Conservation (phyloP, 331 rosid genomes). For the Phaseolus coccineus region DNA sequence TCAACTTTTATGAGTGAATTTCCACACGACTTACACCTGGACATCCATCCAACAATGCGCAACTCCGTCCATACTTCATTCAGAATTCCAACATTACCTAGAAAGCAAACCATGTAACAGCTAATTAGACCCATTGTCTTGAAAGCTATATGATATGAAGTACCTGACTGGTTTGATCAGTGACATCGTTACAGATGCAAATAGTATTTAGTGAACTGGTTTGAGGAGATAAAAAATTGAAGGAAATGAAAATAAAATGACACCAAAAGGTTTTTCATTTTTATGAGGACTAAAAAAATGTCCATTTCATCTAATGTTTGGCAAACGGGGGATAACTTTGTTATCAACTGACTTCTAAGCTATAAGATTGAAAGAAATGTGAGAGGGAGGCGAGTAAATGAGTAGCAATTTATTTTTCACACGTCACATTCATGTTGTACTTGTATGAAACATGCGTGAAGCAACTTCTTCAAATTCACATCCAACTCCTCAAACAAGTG, state of each 20-base stretch:
- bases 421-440: conserved; percentile 6
- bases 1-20: neutral
- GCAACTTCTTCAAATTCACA: neutral
- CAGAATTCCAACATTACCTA: conserved; percentile 41
- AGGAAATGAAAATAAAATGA: conserved; percentile 12
- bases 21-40: conserved; percentile 19
- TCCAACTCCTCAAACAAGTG: neutral
- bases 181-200: neutral
- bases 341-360: neutral
- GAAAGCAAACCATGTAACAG: conserved; percentile 10
- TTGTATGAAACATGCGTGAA: conserved; percentile 1
- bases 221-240: conserved; percentile 2
- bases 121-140: conserved; percentile 12
- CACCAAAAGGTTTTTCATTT: neutral
- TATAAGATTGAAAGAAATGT: conserved; percentile 4
- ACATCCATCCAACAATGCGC: conserved; percentile 30
- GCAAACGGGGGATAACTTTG: neutral
- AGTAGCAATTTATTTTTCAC: neutral
- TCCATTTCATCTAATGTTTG: neutral
- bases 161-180: neutral
- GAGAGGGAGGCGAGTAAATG: neutral
- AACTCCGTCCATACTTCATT: conserved; percentile 10
- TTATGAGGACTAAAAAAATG: neutral
- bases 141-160: neutral
- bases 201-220: neutral